Evolutionary conservation across 192 early-diverging fungal genomes (phyloP).

Genomic region (Helicostylum pulchrum): DNA sequence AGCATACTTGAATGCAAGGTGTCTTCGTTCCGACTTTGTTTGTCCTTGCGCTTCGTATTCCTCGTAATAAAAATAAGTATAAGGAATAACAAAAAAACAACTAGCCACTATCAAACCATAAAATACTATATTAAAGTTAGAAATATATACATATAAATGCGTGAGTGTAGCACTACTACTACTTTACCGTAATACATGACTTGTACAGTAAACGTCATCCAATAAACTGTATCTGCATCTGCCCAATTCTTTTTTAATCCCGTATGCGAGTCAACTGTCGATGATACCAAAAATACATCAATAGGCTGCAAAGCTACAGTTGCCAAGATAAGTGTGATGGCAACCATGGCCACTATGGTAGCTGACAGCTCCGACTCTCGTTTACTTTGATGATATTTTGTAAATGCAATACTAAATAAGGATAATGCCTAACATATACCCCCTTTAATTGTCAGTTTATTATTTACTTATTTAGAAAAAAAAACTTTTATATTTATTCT

Average conservation of each 20-base stretch:
- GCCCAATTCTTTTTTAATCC: slow-evolving; percentile 57
- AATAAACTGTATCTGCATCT: slow-evolving; percentile 41
- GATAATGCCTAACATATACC: slow-evolving; percentile 21
- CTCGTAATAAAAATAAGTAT: slow-evolving; percentile 59
- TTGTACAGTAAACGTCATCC: slow-evolving; percentile 37
- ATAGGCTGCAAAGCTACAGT: slow-evolving; percentile 48
- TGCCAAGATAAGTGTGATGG: slow-evolving; percentile 40
- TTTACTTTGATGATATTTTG: slow-evolving; percentile 44
- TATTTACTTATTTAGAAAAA: background rate
- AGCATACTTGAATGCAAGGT: slow-evolving; percentile 46
- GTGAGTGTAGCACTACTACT: too few relatives aligned
- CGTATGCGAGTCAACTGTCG: slow-evolving; percentile 44
- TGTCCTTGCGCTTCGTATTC: slow-evolving; percentile 35
- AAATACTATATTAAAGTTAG: too few relatives aligned
- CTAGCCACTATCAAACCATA: slow-evolving; percentile 44
- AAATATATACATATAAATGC: too few relatives aligned
- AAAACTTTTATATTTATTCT: background rate
- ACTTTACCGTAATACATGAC: slow-evolving; percentile 46
- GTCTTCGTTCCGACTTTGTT: slow-evolving; percentile 30
- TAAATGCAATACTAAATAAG: slow-evolving; percentile 43
- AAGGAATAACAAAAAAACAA: slow-evolving; percentile 48
- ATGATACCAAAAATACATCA: slow-evolving; percentile 57
- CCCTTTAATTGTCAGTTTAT: background rate
- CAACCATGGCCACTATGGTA: slow-evolving; percentile 36
- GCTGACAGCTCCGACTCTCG: slow-evolving; percentile 43